Base-by-base conservation (phyloP, 2,329 filamentous ascomycete genomes). In the Trichoderma sp. region DNA sequence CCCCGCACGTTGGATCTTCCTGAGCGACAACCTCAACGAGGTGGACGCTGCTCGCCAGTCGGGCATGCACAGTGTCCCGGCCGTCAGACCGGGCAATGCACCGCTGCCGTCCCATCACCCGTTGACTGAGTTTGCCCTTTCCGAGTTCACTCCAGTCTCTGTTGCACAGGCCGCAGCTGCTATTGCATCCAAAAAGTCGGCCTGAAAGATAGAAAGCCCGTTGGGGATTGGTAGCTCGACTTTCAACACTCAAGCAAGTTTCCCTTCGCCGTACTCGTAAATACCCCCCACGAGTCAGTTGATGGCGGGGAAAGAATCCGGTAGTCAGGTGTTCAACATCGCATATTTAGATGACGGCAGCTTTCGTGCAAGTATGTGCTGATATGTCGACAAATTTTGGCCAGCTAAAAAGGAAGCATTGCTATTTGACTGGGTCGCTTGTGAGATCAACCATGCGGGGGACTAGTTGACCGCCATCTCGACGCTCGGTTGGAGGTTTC, bases 11-110 rank as follows among this genome's bases (percentile, higher is more conserved):
- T 93, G 93, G 86, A 86, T 95, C n/a, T 97, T 97, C 82, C 85
- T 96, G 76, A 96, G 93, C 80, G 94, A 97, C 84, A 95, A 95
- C 81, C 88, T 94, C 63, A 90, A 89, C 81, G 92, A 93, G 83
- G 91, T 93, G 45, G 86, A 88, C 69, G 91, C 92, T 65, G 92
- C 92, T 59, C 86, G 87, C 77, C 84, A 84, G 75, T 89, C 91
- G 12, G 91, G 91, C n/a, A 91, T 93, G 89, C 86, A 88, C 79
- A 89, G 89, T 80, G 84, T 89, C 71, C 87, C 92, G 4, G 90
- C 93, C 74, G 85, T 88, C 74, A 88, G 94, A 74, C 92, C 93
- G 18, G 94, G 93, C 14, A 97, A 97, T 83, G 89, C 90, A 50
- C 87, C 87, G 35, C 84, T 95, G 77, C 85, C 88, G 12, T 83